Base-by-base conservation (phyloP, 805 yeast species). In the Candida broadrunensis region DNA sequence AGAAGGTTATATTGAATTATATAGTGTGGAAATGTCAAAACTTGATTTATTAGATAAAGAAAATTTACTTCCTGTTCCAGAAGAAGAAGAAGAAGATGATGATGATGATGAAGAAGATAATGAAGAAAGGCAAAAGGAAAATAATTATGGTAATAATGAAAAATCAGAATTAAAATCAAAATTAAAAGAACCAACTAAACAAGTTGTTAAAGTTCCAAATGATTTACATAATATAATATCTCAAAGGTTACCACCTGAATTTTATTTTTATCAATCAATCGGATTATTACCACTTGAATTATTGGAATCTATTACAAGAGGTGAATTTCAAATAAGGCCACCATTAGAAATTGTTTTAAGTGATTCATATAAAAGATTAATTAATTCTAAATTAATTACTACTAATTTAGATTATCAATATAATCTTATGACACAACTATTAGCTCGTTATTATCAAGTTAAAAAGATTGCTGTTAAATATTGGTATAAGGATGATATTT, bases 391-490 rank as follows among this genome's bases (percentile, higher is more conserved):
- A 29, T 60, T 61, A 27, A 70, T 77, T 35, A 64, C 72, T 13
- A 75, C 76, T 14, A 59, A 79, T 41, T 76, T 84, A 41, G 82
- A 83, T 39, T 72, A 75, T 50, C 81, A 82, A 39, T 68, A 87
- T 42, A 83, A 83, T 47, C 64, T 87, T 37, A 63, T 90, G 17
- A 79, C 95, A 13, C 81, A 79, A 49, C 76, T 83, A 19, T 73
- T 89, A 51, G 83, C 88, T 47, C 81, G 98, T 56, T 91, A 87
- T 62, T 88, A 81, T 58, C 97, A 90, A 57, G 83, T 77, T 44
- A 85, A 83, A 55, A 79, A 75, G 41, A 72, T 87, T 29, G 65
- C 72, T 33, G 76, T 75, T 19, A 58, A 65, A 14, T 76, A 65
- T 44, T 83, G 85, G 83, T 83, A 70, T 64, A 58, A 60, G 34